Evolutionary conservation across 352 stramenopile species (phyloP), one percentile per base, ranked within the genome.

Genomic region (Globisporangium cystogenes): DNA sequence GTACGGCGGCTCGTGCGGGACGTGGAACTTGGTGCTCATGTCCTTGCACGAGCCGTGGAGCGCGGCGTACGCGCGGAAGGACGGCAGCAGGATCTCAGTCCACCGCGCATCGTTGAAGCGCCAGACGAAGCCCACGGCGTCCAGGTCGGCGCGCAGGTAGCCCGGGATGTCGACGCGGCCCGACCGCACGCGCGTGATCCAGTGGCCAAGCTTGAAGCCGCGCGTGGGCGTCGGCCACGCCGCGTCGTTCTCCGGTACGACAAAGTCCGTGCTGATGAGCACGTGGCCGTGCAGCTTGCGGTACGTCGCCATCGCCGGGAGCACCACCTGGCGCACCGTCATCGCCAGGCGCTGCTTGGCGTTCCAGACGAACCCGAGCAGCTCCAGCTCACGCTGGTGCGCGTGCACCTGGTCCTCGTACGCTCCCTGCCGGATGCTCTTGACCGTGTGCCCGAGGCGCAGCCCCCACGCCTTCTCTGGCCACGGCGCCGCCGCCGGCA

Each of bases 351-450:
- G 76, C 33, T 90, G 70, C 59, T 81, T 59, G 31, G 78, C 72
- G 51, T 86, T 93, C 94, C 94, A 98, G 27, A 97, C 71, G 62
- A 98, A 98, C n/a, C 89, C 91, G 23, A 98, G 58, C 15, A 64
- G 64, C 33, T 97, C 78, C 6, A 98, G 70, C 40, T 94, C 73
- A 12, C 78, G 60, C 12, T 71, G 70, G 52, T 84, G 69, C 1
- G 67, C 59, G 21, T 86, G 84, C 7, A 97, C 81, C 67, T 97
- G 95, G 18, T 70, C 42, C 37, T 74, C 66, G 52, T 88, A 93
- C 1, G 86, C 87, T 41, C 87, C 83, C 29, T 72, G 70, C 44
- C 94, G 86, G 55, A 98, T 97, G 42, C 88, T 90, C 64, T 96
- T 96, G 18, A 98, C 91, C 3, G 87, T 86, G 31, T 92, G 76